Conservation (phyloP, 306 rosid genomes). For the Fragaria nilgerrensis region DNA sequence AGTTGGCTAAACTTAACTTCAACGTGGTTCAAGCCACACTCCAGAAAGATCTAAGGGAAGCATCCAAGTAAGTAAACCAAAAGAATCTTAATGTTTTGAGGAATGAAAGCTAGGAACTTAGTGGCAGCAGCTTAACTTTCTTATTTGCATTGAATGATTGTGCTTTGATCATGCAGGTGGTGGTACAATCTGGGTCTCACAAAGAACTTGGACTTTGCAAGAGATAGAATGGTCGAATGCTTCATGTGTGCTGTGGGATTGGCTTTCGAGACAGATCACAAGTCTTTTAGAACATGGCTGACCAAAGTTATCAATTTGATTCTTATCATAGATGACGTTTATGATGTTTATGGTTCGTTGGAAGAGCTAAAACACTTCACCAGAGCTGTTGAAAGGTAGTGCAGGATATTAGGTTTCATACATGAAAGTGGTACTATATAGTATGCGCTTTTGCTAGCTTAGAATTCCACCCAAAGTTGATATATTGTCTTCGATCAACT, state of each 20-base stretch:
- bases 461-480: too few species aligned
- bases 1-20: constrained; percentile 47
- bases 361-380: constrained; percentile 60
- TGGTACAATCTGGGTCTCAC: constrained; percentile 56
- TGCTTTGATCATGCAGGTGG: constrained; percentile 46
- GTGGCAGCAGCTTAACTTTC: not conserved
- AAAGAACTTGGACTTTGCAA: constrained; percentile 44
- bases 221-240: constrained; percentile 66
- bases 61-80: constrained; percentile 35
- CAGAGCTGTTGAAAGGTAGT: constrained; percentile 39
- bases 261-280: constrained; percentile 35
- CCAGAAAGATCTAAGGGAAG: constrained; percentile 48
- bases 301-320: constrained; percentile 50
- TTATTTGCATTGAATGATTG: not conserved
- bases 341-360: constrained; percentile 54
- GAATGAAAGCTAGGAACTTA: not conserved
- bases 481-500: not conserved
- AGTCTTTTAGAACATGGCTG: constrained; percentile 54
- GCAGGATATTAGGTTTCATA: too few species aligned
- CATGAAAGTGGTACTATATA: not conserved
- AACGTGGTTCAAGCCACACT: constrained; percentile 43
- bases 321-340: constrained; percentile 51
- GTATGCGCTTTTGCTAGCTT: not conserved
- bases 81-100: not conserved
- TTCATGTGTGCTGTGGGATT: constrained; percentile 60